Conservation (phyloP, 176 grass and related monocot species). For the Phyllostachys edulis region DNA sequence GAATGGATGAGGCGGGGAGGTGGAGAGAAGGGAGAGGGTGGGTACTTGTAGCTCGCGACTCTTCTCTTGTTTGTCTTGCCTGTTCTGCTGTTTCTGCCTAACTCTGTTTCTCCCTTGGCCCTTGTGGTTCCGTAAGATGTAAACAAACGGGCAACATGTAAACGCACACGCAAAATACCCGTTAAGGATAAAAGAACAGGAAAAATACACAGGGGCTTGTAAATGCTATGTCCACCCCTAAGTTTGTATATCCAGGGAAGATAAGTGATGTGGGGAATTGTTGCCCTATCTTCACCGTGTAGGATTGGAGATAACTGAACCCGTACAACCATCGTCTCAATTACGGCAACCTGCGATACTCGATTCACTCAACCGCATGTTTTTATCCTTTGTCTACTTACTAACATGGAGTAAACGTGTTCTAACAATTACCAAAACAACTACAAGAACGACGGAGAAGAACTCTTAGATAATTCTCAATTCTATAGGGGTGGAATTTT, state of each 20-base stretch:
- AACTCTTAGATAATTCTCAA: no score
- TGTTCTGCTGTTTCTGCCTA: background rate
- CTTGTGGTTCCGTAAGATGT: background rate
- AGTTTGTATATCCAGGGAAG: background rate
- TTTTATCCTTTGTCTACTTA: no score
- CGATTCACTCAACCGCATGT: no score
- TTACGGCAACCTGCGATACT: no score
- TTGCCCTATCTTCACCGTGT: no score
- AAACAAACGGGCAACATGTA: slow-evolving; percentile 1
- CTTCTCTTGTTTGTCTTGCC: background rate
- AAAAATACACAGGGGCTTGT: background rate
- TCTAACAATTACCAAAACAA: no score
- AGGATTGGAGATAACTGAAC: no score
- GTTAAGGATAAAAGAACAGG: background rate
- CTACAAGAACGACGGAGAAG: no score
- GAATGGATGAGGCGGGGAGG: slow-evolving; percentile 13
- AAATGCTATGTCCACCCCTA: background rate
- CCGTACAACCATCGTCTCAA: no score
- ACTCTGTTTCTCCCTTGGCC: background rate
- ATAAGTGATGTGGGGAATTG: no score
- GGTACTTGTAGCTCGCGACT: slow-evolving; percentile 33
- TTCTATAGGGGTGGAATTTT: no score
- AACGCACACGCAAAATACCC: slow-evolving; percentile 40
- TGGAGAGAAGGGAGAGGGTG: background rate
- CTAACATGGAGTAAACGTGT: no score